These are phyloP conservation scores for Melastoma candidum DNA, from an alignment of 441 rosid genomes.

Conservation along the genomic window DNA sequence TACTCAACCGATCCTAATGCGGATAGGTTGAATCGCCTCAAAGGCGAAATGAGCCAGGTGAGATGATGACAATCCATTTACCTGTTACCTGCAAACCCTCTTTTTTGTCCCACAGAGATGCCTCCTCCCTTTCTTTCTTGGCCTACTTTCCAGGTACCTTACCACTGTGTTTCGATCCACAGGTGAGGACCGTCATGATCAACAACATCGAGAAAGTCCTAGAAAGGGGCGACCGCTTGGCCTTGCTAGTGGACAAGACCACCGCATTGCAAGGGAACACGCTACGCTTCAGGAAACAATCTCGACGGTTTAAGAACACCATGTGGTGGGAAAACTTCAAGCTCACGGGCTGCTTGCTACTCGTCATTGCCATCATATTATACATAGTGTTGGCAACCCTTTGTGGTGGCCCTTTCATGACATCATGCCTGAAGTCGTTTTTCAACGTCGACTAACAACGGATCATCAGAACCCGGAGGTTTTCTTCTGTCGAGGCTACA, in stretches of 20 bases:
- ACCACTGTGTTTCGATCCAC: background rate
- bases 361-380: constrained; percentile 12
- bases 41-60: constrained; percentile 96
- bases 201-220: constrained; percentile 90
- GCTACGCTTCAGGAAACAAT: constrained; percentile 8
- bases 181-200: constrained; percentile 91
- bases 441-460: no score
- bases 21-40: constrained; percentile 74
- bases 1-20: constrained; percentile 80
- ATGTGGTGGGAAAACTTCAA: constrained; percentile 8
- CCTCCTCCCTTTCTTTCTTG: no score
- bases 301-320: constrained; percentile 8
- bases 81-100: no score
- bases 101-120: no score
- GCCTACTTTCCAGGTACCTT: no score
- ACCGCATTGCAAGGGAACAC: constrained; percentile 93
- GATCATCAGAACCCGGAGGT: no score
- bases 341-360: constrained; percentile 16
- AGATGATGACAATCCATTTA: constrained; percentile 8
- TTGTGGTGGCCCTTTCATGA: constrained; percentile 14
- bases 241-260: constrained; percentile 89
- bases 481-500: no score
- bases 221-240: constrained; percentile 92
- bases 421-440: constrained; percentile 8
- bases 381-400: constrained; percentile 16